Evolutionary conservation across 176 grass and related monocot species (phyloP), one percentile per base, ranked within the genome.

Genomic region (Eremochloa ophiuroides): DNA sequence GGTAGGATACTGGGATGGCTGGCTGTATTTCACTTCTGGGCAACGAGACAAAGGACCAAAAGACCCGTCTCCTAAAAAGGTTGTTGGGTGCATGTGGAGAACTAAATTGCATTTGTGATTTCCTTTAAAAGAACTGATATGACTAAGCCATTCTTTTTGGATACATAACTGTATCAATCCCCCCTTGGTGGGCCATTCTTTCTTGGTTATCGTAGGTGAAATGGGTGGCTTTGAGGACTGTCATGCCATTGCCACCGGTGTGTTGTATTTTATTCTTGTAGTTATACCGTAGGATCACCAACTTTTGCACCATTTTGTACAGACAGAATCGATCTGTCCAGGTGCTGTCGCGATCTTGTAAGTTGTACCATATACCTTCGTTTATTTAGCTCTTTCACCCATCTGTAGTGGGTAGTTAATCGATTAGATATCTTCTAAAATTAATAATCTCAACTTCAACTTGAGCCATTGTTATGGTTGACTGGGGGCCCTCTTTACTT

Each of bases 21-120:
- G 93, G 96, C 58, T 98, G 28, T 91, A 98, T 89, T 98, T 95
- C 73, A 98, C 93, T 35, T 98, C 96, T 18, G 90, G 96, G 63
- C 96, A 98, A 53, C 79, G 93, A 66, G 96, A 98, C 80, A 98
- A 98, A 81, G 96, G 93, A 26, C 88, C 87, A 6, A 87, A 82
- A 39, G 70, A 98, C 43, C 95, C 95, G 1, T 89, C 95, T 60
- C 95, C 95, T 42, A 93, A 93, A 84, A 95, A 95, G 69, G 90
- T 95, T 76, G 82, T 95, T 4, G 90, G 93, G 26, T 88, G 88
- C 41, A 86, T 93, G 93, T 93, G 89, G 87, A 93, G 92, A 89
- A 95, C 96, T 59, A 95, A 90, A 69, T 78, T 98, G 66, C 90
- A 50, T 38, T 33, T 93, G 25, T 95, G 82, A 93, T 66, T 71